phyloP scores from a whole-genome alignment of 495 filamentous ascomycete species.

The Glonium stellatum region DNA sequence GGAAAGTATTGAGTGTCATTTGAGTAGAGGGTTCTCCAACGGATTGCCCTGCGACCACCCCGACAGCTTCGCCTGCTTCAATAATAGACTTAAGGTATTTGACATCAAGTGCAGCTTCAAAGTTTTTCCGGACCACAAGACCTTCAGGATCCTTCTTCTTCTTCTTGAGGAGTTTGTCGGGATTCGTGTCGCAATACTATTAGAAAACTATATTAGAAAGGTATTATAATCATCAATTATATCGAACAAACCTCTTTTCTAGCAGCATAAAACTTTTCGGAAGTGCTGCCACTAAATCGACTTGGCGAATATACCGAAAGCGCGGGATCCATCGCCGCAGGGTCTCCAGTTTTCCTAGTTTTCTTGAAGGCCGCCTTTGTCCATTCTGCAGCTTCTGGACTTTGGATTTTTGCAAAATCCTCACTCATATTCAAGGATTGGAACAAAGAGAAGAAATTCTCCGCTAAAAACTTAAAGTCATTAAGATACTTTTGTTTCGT shows the following conservation, averaged over 20 bases:
- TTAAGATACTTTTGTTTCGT: conserved; percentile 87
- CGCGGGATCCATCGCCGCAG: conserved; percentile 69
- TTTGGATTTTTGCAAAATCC: conserved; percentile 43
- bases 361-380: conserved; percentile 76
- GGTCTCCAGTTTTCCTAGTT: conserved; percentile 59
- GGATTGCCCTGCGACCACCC: conserved; percentile 92
- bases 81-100: conserved; percentile 90
- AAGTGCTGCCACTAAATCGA: conserved; percentile 74
- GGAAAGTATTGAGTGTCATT: conserved; percentile 99
- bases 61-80: conserved; percentile 97
- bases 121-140: conserved; percentile 60
- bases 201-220: conserved; percentile 13
- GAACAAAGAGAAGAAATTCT: conserved; percentile 60
- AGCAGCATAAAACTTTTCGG: conserved; percentile 66
- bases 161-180: conserved; percentile 66
- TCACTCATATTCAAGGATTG: conserved; percentile 46
- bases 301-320: conserved; percentile 66
- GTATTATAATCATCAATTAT: conserved; percentile 22
- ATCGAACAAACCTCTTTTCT: conserved; percentile 17
- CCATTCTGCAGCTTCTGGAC: conserved; percentile 47
- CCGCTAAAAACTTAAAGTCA: conserved; percentile 82
- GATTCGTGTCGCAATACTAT: conserved; percentile 70
- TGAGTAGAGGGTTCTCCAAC: conserved; percentile 96
- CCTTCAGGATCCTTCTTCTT: conserved; percentile 59
- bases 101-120: conserved; percentile 73